Conservation (phyloP, 306 rosid genomes). For the Pachyrhizus erosus region DNA sequence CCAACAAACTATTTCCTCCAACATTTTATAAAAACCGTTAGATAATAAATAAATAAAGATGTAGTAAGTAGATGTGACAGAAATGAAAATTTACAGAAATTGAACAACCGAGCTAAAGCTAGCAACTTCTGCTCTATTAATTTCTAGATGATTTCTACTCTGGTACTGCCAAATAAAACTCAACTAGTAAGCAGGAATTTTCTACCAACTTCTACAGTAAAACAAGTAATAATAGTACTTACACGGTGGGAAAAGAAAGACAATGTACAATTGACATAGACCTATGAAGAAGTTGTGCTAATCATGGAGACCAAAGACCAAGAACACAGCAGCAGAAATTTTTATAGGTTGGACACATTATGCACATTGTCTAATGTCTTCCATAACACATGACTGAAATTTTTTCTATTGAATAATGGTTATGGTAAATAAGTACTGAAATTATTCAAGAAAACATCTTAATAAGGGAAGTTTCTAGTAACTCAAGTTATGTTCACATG, state of each 20-base stretch:
- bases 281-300: not conserved
- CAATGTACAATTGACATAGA: not conserved
- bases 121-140: not conserved
- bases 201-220: not conserved
- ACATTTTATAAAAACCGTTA: not conserved
- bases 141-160: conserved; percentile 3
- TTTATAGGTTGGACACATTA: not conserved
- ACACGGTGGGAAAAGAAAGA: not conserved
- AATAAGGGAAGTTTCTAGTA: not conserved
- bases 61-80: not conserved
- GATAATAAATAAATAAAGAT: not conserved
- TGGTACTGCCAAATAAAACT: not conserved
- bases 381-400: not conserved
- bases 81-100: not conserved
- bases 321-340: not conserved
- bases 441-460: not conserved
- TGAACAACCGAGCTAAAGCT: not conserved
- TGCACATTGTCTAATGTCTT: not conserved
- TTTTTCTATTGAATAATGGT: not conserved
- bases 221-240: not conserved
- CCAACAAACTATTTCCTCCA: not conserved
- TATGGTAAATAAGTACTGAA: not conserved
- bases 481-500: not conserved
- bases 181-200: not conserved
- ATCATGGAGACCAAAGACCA: not conserved